phyloP scores from a whole-genome alignment of 1,139 yeast species.

The Debaryomyces singareniensis region DNA sequence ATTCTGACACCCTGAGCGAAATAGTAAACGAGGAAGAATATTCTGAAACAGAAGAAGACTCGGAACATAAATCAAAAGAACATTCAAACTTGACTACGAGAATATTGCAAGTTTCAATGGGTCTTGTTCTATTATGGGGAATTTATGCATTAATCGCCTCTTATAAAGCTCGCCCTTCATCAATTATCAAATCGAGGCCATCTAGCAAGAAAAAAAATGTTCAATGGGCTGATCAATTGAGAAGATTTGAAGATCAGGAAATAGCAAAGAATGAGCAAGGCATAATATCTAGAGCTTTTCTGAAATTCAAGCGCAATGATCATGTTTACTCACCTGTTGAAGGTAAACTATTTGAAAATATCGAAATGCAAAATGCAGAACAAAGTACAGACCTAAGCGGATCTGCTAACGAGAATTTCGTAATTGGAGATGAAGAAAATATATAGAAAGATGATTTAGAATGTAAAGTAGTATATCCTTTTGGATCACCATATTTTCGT shows the following conservation, averaged over 20 bases:
- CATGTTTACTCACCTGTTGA: conserved; percentile 23
- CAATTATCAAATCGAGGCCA: conserved; percentile 34
- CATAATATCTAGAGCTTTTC: conserved; percentile 34
- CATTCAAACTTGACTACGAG: conserved; percentile 22
- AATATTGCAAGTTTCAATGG: conserved; percentile 36
- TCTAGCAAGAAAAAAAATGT: conserved; percentile 45
- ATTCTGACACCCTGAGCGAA: no score
- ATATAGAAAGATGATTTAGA: neutral
- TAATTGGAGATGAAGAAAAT: conserved; percentile 43
- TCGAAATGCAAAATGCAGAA: conserved; percentile 26
- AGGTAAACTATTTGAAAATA: conserved; percentile 21
- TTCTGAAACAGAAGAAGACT: neutral
- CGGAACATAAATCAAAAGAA: neutral
- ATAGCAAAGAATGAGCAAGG: conserved; percentile 14
- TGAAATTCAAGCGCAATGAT: conserved; percentile 30
- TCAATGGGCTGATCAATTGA: conserved; percentile 52
- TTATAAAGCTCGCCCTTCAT: conserved; percentile 36
- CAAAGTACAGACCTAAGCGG: conserved; percentile 9
- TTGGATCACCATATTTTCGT: no score
- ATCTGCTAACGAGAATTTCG: conserved; percentile 28
- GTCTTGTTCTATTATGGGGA: conserved; percentile 39
- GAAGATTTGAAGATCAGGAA: conserved; percentile 29
- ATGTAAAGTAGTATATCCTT: no score
- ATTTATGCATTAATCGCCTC: conserved; percentile 31
- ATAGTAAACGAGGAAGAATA: no score